Evolutionary conservation across 306 rosid genomes (phyloP), one percentile per base, ranked within the genome.

Genomic region (Quercus gilva): DNA sequence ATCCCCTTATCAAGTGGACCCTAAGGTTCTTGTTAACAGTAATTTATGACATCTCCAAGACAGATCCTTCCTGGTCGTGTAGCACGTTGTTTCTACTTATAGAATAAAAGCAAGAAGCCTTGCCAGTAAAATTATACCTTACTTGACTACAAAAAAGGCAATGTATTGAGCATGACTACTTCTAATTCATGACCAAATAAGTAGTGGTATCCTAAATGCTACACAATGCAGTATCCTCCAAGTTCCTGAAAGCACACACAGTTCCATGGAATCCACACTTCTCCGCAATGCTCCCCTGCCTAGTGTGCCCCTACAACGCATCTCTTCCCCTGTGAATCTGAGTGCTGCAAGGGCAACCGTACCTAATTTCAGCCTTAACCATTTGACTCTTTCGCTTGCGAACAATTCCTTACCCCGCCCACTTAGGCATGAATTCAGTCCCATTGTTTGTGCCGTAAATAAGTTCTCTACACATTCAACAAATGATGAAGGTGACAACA

Each of bases 191-290:
- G 45, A 41, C 45, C 45, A 41, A 2, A 7, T 41, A 41, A 41
- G 11, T 41, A 41, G 11, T 41, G 45, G 2, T 41, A 41, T 41
- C 45, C 45, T 7, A 8, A 7, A 41, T 8, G 45, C 45, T 29
- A 41, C 12, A 41, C 70, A 7, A 67, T 18, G 51, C 5, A 41
- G 11, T n/a, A 67, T 43, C 21, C 20, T 18, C 12, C 25, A 1
- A 18, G 9, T 35, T 33, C 28, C 52, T 35, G 26, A 67, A 19
- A 35, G 72, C 52, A 3, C 15, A 67, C 19, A 65, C 26, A 20
- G 6, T 45, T 5, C 15, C 45, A 69, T 59, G 84, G 73, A 81
- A 60, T 69, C 55, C 29, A 17, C 73, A 20, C 13, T 80, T 57
- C 12, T 57, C 41, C 84, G 70, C 13, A 20, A 18, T n/a, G 69